These are phyloP conservation scores for Chalciporus sp. DNA, from an alignment of 1,284 basidiomycete species.

Conservation along the genomic window DNA sequence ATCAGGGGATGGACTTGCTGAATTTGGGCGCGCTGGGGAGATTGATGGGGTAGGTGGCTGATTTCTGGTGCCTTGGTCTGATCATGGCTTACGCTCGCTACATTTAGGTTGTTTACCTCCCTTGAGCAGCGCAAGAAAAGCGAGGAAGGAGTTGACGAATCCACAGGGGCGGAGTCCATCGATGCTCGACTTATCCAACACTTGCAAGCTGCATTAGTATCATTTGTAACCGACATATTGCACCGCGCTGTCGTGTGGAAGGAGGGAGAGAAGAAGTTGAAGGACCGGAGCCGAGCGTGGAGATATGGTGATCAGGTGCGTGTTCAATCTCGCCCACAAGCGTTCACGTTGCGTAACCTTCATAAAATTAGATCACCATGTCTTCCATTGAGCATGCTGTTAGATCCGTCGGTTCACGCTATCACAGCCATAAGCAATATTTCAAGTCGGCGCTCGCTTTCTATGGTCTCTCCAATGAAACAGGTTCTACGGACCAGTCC, in stretches of 20 bases:
- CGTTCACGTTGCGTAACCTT: background rate
- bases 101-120: constrained; percentile 15
- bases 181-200: constrained; percentile 33
- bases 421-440: constrained; percentile 35
- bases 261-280: constrained; percentile 58
- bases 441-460: constrained; percentile 34
- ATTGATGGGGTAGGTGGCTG: constrained; percentile 42
- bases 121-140: constrained; percentile 12
- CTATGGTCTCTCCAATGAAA: constrained; percentile 11
- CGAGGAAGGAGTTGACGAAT: constrained; percentile 8
- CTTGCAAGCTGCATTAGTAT: constrained; percentile 46
- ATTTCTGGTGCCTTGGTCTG: background rate
- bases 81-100: constrained; percentile 1
- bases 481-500: constrained; percentile 14
- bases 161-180: constrained; percentile 3
- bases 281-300: constrained; percentile 62
- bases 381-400: constrained; percentile 49
- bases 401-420: constrained; percentile 40
- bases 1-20: constrained; percentile 51
- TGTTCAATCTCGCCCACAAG: background rate
- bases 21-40: constrained; percentile 44
- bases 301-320: constrained; percentile 26
- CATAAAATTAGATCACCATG: constrained; percentile 38
- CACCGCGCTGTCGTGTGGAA: constrained; percentile 52
- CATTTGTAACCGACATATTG: constrained; percentile 54